Evolutionary conservation across 1,284 basidiomycete genomes (phyloP).

Genomic region (Moesziomyces parantarcticus): DNA sequence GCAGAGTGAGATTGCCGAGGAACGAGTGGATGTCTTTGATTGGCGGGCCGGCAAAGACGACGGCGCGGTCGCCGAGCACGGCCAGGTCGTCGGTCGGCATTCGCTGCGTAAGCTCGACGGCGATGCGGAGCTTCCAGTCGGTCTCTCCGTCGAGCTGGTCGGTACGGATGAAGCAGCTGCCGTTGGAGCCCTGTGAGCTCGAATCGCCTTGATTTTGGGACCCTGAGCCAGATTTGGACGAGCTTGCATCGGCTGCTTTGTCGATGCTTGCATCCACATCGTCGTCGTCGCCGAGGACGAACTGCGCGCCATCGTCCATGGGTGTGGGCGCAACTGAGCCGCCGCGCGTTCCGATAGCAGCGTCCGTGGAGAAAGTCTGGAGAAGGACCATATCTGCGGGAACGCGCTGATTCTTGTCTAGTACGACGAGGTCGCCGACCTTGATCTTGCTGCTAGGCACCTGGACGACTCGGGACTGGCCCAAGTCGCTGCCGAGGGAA

Average conservation of each 20-base stretch:
- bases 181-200: conserved; percentile 74
- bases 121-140: conserved; percentile 96
- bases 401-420: conserved; percentile 97
- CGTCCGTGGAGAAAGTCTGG: conserved; percentile 74
- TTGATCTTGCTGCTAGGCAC: conserved; percentile 84
- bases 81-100: conserved; percentile 77
- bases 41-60: conserved; percentile 81
- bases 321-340: conserved; percentile 16
- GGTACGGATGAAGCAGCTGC: conserved; percentile 96
- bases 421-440: conserved; percentile 88
- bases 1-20: conserved; percentile 88
- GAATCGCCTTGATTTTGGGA: conserved; percentile 1
- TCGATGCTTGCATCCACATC: conserved; percentile 15
- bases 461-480: conserved; percentile 42
- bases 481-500: conserved; percentile 32
- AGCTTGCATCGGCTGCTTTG: conserved; percentile 4
- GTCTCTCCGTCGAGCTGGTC: conserved; percentile 99
- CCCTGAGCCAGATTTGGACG: not conserved
- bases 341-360: conserved; percentile 19
- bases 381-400: conserved; percentile 94
- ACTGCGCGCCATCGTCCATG: conserved; percentile 21
- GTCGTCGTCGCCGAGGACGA: conserved; percentile 57
- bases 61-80: conserved; percentile 69
- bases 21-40: conserved; percentile 98
- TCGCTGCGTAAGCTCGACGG: conserved; percentile 84